Percentiles rank a stretch among this genome's conserved stretches.
Evolutionary conservation across 179 eudicot species (phyloP).

Genomic region (Pouteria campechiana): DNA sequence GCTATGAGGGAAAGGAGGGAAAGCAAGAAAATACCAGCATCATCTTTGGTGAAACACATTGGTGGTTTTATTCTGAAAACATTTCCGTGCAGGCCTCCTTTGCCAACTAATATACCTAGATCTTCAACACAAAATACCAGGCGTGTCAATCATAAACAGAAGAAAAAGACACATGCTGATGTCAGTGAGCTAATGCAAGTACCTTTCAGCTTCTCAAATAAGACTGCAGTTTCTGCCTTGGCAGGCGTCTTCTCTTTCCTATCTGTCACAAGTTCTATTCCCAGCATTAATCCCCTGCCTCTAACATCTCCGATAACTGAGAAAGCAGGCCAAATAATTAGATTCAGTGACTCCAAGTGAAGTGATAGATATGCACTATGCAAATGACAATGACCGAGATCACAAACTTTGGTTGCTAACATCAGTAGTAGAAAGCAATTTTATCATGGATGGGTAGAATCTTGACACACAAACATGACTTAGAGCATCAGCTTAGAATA

Average conservation of each 20-base stretch:
- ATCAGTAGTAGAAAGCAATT: too few relatives aligned
- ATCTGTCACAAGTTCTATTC: constrained; percentile 88
- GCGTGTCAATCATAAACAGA: not conserved
- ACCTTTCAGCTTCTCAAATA: constrained; percentile 92
- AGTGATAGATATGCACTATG: too few relatives aligned
- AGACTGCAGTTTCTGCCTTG: constrained; percentile 73
- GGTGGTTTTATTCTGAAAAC: constrained; percentile 98
- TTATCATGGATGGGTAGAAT: too few relatives aligned
- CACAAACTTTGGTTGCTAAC: too few relatives aligned
- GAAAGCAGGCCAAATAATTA: constrained; percentile 1
- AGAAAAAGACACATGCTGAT: too few relatives aligned
- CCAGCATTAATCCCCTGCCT: constrained; percentile 96
- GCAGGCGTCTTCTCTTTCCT: constrained; percentile 86
- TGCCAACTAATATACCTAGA: constrained; percentile 86
- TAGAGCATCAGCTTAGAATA: not conserved
- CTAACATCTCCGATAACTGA: constrained; percentile 93
- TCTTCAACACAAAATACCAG: constrained; percentile 27
- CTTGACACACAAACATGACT: too few relatives aligned
- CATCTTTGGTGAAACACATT: constrained; percentile 86
- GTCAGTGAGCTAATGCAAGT: constrained; percentile 2
- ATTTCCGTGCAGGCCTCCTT: constrained; percentile 94
- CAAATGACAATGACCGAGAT: too few relatives aligned
- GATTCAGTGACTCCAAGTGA: too few relatives aligned
- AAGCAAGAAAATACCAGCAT: constrained; percentile 52
- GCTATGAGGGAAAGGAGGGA: not conserved